A percentile compares a stretch with the other conserved stretches of the same genome.
These are phyloP conservation scores for Clonostachys solani DNA, from an alignment of 2,329 filamentous ascomycete genomes.

Conservation along the genomic window DNA sequence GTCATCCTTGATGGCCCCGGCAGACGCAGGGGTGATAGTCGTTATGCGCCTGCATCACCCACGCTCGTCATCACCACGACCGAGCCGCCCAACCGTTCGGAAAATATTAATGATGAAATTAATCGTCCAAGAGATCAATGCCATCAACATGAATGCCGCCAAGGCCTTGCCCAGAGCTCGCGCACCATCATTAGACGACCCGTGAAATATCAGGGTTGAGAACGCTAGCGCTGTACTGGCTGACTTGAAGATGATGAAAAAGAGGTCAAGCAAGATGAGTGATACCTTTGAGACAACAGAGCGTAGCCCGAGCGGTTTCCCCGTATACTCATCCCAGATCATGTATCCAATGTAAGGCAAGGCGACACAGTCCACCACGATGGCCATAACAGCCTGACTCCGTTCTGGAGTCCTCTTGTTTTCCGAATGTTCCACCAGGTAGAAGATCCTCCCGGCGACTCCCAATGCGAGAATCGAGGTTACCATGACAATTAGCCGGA, in stretches of 20 bases:
- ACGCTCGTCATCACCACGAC: conserved; percentile 42
- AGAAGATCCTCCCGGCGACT: conserved; percentile 71
- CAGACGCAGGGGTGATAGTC: neutral
- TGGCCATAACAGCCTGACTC: conserved; percentile 80
- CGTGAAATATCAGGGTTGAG: conserved; percentile 66
- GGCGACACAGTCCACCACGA: conserved; percentile 83
- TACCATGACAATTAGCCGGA: conserved; percentile 76
- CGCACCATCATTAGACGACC: conserved; percentile 24
- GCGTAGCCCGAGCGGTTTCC: conserved; percentile 85
- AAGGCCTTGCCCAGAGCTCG: conserved; percentile 63
- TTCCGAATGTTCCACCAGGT: conserved; percentile 41
- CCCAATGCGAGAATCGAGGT: conserved; percentile 81
- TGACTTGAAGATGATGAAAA: conserved; percentile 97
- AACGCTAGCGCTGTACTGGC: conserved; percentile 90
- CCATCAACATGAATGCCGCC: conserved; percentile 74
- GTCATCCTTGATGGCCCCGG: neutral
- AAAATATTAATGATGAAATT: conserved; percentile 87
- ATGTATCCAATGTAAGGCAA: conserved; percentile 90
- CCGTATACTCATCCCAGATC: conserved; percentile 94
- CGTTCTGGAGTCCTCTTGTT: conserved; percentile 45
- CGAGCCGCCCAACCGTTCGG: conserved; percentile 59
- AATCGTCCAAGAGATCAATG: conserved; percentile 82
- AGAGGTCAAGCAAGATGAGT: conserved; percentile 84
- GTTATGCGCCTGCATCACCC: conserved; percentile 1
- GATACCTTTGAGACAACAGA: conserved; percentile 81